Evolutionary conservation across 2,329 filamentous ascomycete genomes (phyloP).

Genomic region (Ophiostoma sp.): DNA sequence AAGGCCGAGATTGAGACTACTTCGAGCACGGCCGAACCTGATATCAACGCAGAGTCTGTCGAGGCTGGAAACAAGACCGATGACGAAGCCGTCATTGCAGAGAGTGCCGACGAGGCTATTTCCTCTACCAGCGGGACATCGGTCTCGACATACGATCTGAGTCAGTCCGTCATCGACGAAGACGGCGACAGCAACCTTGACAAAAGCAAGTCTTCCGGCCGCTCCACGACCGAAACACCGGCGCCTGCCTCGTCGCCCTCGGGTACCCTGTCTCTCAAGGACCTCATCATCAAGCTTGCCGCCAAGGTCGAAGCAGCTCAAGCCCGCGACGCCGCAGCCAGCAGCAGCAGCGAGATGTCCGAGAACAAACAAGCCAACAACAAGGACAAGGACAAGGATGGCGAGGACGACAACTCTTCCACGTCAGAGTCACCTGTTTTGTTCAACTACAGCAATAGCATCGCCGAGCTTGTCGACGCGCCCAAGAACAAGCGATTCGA

Average conservation of each 20-base stretch:
- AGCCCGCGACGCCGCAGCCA: constrained; percentile 18
- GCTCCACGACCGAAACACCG: not conserved
- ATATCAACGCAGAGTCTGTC: not conserved
- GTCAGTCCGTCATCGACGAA: not conserved
- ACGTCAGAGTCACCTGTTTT: not conserved
- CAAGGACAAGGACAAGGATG: constrained; percentile 35
- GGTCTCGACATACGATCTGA: not conserved
- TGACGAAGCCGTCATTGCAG: not conserved
- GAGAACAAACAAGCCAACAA: constrained; percentile 1
- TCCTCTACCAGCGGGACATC: constrained; percentile 30
- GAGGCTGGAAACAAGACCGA: not conserved
- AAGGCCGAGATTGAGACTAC: not conserved
- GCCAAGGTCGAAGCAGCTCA: constrained; percentile 44
- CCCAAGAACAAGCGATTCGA: constrained; percentile 53
- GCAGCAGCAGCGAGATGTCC: not conserved
- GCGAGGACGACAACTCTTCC: constrained; percentile 14
- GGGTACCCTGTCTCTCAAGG: constrained; percentile 41
- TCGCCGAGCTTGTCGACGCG: constrained; percentile 32
- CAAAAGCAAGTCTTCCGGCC: not conserved
- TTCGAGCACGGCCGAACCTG: not conserved
- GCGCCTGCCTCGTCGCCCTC: not conserved
- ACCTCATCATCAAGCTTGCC: constrained; percentile 55
- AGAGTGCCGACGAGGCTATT: not conserved
- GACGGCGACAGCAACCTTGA: not conserved
- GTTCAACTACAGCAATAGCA: not conserved